phyloP scores from a whole-genome alignment of 192 early-diverging fungal species.

The Cladochytrium replicatum region DNA sequence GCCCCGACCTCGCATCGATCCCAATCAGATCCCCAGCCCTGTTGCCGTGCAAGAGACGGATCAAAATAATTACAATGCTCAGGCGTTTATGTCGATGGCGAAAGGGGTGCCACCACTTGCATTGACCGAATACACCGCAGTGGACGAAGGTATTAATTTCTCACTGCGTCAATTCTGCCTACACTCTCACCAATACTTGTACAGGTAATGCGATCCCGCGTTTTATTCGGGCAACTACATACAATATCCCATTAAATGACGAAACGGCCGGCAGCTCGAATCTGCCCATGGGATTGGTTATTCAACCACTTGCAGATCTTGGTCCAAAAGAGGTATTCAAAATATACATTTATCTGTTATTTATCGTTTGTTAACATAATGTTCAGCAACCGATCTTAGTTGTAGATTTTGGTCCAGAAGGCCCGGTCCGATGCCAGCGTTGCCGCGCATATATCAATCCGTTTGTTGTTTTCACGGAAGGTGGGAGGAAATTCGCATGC shows the following conservation, averaged over 20 bases:
- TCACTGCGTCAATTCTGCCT: not conserved
- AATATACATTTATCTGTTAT: slow-evolving; percentile 1
- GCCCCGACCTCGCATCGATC: slow-evolving; percentile 63
- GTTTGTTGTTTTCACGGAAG: slow-evolving; percentile 74
- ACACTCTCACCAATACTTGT: not conserved
- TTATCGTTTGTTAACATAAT: not conserved
- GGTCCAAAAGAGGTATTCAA: slow-evolving; percentile 55
- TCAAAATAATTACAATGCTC: slow-evolving; percentile 54
- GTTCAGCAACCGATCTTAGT: slow-evolving; percentile 54
- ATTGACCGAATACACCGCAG: slow-evolving; percentile 63
- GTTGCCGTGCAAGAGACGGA: slow-evolving; percentile 74
- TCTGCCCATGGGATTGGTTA: slow-evolving; percentile 74
- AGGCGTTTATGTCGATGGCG: slow-evolving; percentile 63
- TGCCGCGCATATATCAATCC: slow-evolving; percentile 96
- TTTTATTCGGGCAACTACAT: slow-evolving; percentile 81
- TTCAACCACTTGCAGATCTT: slow-evolving; percentile 86
- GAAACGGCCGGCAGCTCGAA: slow-evolving; percentile 68
- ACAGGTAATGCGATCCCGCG: slow-evolving; percentile 61
- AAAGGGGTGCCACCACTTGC: slow-evolving; percentile 67
- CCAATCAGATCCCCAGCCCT: slow-evolving; percentile 88
- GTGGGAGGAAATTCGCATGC: slow-evolving; percentile 85
- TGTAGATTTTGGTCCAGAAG: slow-evolving; percentile 74
- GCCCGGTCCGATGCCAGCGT: slow-evolving; percentile 79
- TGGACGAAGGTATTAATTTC: slow-evolving; percentile 68
- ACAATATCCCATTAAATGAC: slow-evolving; percentile 73